These are phyloP conservation scores for Piedraia hortae DNA, from an alignment of 2,329 filamentous ascomycete species.

Conservation along the genomic window DNA sequence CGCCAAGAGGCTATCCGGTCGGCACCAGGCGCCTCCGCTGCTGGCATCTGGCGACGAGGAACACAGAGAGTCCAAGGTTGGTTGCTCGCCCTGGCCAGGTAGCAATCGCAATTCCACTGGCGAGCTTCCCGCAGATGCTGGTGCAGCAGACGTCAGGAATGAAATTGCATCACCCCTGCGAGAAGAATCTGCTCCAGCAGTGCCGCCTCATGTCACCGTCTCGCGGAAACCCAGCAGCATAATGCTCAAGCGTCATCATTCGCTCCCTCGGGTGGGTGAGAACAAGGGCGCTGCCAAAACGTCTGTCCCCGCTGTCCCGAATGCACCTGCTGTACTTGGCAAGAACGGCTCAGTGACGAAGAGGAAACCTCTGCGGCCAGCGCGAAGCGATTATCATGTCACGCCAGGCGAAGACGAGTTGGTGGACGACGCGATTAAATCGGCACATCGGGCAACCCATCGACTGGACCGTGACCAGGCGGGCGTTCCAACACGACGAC, in stretches of 20 bases:
- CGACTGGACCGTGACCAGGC: slow-evolving; percentile 31
- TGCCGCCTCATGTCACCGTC: too few relatives aligned
- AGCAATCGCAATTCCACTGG: slow-evolving; percentile 48
- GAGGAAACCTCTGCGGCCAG: too few relatives aligned
- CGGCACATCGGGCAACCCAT: slow-evolving; percentile 47
- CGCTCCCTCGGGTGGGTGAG: slow-evolving; percentile 17
- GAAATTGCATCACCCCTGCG: too few relatives aligned
- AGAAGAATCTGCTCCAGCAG: too few relatives aligned
- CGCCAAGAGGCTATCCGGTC: slow-evolving; percentile 70
- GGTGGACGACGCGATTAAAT: slow-evolving; percentile 62
- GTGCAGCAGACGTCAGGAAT: too few relatives aligned
- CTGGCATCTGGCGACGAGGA: slow-evolving; percentile 67
- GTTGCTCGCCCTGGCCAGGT: slow-evolving; percentile 57
- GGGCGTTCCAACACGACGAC: slow-evolving; percentile 15
- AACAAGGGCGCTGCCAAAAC: too few relatives aligned
- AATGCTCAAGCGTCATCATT: slow-evolving; percentile 23
- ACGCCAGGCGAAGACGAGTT: slow-evolving; percentile 92
- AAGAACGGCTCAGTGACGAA: too few relatives aligned
- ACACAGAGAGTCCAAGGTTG: slow-evolving; percentile 52
- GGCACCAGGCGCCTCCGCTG: slow-evolving; percentile 51
- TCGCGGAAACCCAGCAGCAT: slow-evolving; percentile 18
- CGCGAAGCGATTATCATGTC: too few relatives aligned
- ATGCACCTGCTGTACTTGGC: too few relatives aligned
- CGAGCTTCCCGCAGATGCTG: too few relatives aligned
- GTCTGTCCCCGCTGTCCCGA: too few relatives aligned